These are phyloP conservation scores for Choanephora cucurbitarum DNA, from an alignment of 371 early-diverging fungal genomes.

Conservation along the genomic window DNA sequence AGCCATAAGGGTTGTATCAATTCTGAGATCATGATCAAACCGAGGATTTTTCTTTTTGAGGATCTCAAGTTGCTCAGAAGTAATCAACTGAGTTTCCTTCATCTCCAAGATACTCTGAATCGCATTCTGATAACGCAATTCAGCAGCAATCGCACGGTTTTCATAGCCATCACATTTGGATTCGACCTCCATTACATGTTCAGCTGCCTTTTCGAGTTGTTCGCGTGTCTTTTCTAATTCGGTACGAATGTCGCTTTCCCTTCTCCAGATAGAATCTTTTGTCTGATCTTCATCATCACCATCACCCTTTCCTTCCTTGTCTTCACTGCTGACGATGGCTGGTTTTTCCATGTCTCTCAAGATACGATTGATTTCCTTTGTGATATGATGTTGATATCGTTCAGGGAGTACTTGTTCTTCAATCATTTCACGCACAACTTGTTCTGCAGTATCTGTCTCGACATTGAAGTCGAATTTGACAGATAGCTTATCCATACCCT, in stretches of 20 bases:
- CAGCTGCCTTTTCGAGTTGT: conserved; percentile 37
- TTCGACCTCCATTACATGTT: conserved; percentile 36
- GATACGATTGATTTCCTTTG: conserved; percentile 74
- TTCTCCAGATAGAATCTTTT: conserved; percentile 49
- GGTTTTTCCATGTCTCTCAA: conserved; percentile 63
- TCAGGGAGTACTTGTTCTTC: conserved; percentile 69
- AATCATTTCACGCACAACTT: conserved; percentile 81
- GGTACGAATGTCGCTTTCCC: conserved; percentile 47
- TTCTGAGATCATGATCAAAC: conserved; percentile 20
- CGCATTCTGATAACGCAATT: conserved; percentile 36
- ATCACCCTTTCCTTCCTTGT: conserved; percentile 31
- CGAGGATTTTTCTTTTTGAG: conserved; percentile 8
- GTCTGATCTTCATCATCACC: conserved; percentile 44
- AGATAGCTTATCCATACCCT: conserved; percentile 66
- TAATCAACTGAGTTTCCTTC: conserved; percentile 9
- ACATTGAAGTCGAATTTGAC: conserved; percentile 81
- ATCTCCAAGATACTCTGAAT: conserved; percentile 33
- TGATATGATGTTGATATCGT: conserved; percentile 67
- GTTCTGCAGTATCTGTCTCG: conserved; percentile 77
- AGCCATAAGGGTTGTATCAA: conserved; percentile 19
- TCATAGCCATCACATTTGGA: conserved; percentile 42
- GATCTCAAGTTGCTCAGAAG: conserved; percentile 11
- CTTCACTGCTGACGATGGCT: neutral
- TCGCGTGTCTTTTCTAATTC: conserved; percentile 41
- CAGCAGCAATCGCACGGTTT: conserved; percentile 37